A percentile compares a stretch with the other conserved stretches of the same genome.
These are phyloP conservation scores for Candida buenavistaensis DNA, from an alignment of 1,139 yeast genomes.

Conservation along the genomic window DNA sequence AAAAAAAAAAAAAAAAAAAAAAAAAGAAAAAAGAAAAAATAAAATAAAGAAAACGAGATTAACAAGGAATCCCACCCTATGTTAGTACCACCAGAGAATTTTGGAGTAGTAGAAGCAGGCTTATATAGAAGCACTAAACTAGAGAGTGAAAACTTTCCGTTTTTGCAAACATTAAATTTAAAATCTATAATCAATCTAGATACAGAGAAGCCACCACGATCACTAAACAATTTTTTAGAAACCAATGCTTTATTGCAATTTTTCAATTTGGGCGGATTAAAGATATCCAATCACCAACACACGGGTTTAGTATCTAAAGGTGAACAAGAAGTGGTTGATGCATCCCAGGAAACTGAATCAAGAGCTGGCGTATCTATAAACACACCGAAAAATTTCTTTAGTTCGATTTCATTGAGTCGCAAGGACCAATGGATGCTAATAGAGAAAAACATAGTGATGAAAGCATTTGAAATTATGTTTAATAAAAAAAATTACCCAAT, in stretches of 20 bases:
- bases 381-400: conserved; percentile 2
- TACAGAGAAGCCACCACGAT: conserved; percentile 69
- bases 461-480: conserved; percentile 60
- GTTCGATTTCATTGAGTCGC: conserved; percentile 4
- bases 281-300: conserved; percentile 43
- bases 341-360: conserved; percentile 15
- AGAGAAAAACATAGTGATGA: conserved; percentile 55
- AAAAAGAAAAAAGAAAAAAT: too few species aligned
- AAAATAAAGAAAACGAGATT: too few species aligned
- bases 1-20: neutral
- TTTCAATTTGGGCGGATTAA: conserved; percentile 46
- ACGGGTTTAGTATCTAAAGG: conserved; percentile 22
- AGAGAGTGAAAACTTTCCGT: conserved; percentile 61
- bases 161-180: conserved; percentile 60
- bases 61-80: too few species aligned
- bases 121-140: conserved; percentile 59
- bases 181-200: conserved; percentile 62
- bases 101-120: conserved; percentile 76
- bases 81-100: conserved; percentile 80
- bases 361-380: conserved; percentile 3
- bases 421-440: conserved; percentile 73
- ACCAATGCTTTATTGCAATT: conserved; percentile 40
- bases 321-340: conserved; percentile 16
- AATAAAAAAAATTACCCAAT: conserved; percentile 68
- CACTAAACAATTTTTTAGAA: conserved; percentile 46